A percentile compares a stretch with the other conserved stretches of the same genome.
These are phyloP conservation scores for Nothophoma quercina DNA, from an alignment of 2,329 filamentous ascomycete species.

Conservation along the genomic window DNA sequence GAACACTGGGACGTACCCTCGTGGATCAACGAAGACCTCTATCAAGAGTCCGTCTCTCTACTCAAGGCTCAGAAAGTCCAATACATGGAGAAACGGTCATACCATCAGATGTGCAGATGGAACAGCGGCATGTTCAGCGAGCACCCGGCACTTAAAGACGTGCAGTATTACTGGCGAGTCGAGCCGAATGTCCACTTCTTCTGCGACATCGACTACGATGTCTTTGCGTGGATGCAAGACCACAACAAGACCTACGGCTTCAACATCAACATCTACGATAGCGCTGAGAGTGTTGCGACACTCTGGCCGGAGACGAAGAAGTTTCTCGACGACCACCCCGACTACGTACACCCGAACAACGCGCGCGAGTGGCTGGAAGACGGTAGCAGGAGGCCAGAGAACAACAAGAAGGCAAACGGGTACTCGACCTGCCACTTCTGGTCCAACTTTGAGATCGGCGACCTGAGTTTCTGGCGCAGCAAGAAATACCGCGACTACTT, in stretches of 20 bases:
- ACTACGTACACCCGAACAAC: conserved; percentile 82
- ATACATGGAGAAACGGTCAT: conserved; percentile 87
- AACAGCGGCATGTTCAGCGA: conserved; percentile 98
- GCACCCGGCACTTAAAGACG: conserved; percentile 82
- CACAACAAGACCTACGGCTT: conserved; percentile 99
- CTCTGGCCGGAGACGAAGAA: conserved; percentile 96
- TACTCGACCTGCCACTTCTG: conserved; percentile 99
- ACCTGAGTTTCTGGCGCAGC: conserved; percentile 91
- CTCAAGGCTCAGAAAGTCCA: conserved; percentile 87
- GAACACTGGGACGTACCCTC: conserved; percentile 92
- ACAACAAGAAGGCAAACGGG: conserved; percentile 82
- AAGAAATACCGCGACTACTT: conserved; percentile 95
- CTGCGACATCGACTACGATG: conserved; percentile 97
- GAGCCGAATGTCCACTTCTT: conserved; percentile 99
- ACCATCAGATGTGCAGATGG: conserved; percentile 99
- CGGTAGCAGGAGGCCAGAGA: conserved; percentile 74
- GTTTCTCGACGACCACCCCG: conserved; percentile 84
- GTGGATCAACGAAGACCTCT: conserved; percentile 92
- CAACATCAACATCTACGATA: conserved; percentile 96
- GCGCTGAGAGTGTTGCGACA: conserved; percentile 81
- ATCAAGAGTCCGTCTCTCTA: conserved; percentile 81
- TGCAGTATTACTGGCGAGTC: conserved; percentile 96
- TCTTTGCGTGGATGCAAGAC: conserved; percentile 97
- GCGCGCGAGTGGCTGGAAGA: conserved; percentile 90
- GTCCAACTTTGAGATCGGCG: conserved; percentile 97